Percentiles rank a stretch among this genome's conserved stretches.
phyloP scores from a whole-genome alignment of 257 asterid genomes.

The Solanum ossicruentum region DNA sequence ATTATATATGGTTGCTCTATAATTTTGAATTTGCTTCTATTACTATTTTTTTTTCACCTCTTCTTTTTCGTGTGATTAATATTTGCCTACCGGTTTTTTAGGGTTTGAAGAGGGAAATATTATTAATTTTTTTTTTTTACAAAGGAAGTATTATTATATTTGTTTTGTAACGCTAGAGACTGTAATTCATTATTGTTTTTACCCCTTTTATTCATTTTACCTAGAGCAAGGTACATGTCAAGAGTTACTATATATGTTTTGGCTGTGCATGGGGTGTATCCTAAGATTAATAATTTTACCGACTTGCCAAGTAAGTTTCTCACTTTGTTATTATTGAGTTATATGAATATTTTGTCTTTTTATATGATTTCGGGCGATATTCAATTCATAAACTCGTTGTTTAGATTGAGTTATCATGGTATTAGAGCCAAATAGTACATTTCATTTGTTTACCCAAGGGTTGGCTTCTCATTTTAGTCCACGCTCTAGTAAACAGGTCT shows the following conservation, averaged over 20 bases:
- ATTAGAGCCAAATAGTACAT: background rate
- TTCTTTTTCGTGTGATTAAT: conserved; percentile 30
- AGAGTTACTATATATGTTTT: background rate
- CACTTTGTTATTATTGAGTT: background rate
- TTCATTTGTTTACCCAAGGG: background rate
- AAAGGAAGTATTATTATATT: background rate
- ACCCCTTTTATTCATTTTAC: background rate
- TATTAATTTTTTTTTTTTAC: background rate
- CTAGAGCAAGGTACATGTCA: background rate
- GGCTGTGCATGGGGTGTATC: background rate
- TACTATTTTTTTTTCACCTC: background rate
- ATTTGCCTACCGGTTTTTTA: conserved; percentile 23
- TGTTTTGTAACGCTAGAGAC: background rate
- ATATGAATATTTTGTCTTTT: background rate
- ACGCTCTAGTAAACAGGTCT: background rate
- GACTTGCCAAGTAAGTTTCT: background rate
- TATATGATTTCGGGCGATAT: background rate
- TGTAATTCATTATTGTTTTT: background rate
- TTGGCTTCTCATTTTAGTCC: background rate
- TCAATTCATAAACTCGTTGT: too few relatives aligned
- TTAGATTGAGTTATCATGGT: background rate
- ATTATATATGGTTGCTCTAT: conserved; percentile 2
- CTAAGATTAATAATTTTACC: background rate
- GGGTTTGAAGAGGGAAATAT: conserved; percentile 40
- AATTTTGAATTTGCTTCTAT: conserved; percentile 9